A percentile compares a stretch with the other conserved stretches of the same genome.
These are phyloP conservation scores for Tetrahymena malaccensis DNA, from an alignment of 73 alveolate species.

Conservation along the genomic window DNA sequence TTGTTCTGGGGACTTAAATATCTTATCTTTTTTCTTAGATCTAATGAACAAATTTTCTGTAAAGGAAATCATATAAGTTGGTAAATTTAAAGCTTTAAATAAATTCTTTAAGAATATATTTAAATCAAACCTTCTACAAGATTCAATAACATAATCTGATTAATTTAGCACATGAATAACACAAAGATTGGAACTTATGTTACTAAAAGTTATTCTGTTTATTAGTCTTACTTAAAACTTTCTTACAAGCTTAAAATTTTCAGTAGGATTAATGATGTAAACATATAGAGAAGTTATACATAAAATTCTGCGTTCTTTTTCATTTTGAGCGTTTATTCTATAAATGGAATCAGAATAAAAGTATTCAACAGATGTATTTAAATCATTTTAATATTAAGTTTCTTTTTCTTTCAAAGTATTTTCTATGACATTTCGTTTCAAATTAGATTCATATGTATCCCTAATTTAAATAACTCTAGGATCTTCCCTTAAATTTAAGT, in stretches of 20 bases:
- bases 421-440: background rate
- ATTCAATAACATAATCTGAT: background rate
- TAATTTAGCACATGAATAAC: background rate
- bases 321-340: background rate
- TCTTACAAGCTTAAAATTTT: background rate
- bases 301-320: background rate
- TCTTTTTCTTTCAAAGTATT: background rate
- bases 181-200: background rate
- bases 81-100: background rate
- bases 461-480: background rate
- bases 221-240: background rate
- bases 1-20: background rate
- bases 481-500: background rate
- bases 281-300: background rate
- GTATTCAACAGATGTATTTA: background rate
- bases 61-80: background rate
- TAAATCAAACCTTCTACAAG: background rate
- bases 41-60: background rate
- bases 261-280: background rate
- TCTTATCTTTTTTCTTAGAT: background rate
- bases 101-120: background rate
- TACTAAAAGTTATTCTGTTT: background rate
- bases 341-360: background rate
- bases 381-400: background rate
- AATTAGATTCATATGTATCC: background rate